phyloP scores from a whole-genome alignment of 176 grass and related monocot genomes.

The Juncus effusus region DNA sequence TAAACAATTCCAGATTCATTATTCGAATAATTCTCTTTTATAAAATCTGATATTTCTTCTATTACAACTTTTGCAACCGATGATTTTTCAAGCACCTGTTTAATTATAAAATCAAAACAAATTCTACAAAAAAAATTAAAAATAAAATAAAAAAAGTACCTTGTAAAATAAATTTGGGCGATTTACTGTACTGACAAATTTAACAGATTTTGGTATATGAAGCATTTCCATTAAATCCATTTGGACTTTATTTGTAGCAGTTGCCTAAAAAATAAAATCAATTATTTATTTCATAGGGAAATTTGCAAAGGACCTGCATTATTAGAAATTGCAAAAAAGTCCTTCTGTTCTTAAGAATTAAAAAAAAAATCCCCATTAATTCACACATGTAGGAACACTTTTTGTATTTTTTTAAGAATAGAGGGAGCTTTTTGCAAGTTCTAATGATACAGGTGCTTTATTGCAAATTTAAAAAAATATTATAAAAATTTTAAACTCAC shows the following conservation, averaged over 20 bases:
- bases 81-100: slow-evolving; percentile 81
- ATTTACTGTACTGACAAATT: slow-evolving; percentile 88
- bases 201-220: slow-evolving; percentile 77
- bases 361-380: no score
- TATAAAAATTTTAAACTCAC: slow-evolving; percentile 45
- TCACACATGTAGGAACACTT: no score
- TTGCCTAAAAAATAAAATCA: slow-evolving; percentile 43
- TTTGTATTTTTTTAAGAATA: no score
- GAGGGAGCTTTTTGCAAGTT: no score
- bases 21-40: slow-evolving; percentile 67
- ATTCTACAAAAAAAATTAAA: slow-evolving; percentile 20
- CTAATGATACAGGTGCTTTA: no score
- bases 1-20: slow-evolving; percentile 95
- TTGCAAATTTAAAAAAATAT: no score
- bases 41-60: slow-evolving; percentile 84
- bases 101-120: not conserved
- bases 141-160: slow-evolving; percentile 37
- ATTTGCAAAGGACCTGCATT: not conserved
- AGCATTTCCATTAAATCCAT: slow-evolving; percentile 94
- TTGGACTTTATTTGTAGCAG: slow-evolving; percentile 90
- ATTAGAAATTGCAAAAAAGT: slow-evolving; percentile 4
- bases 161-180: slow-evolving; percentile 92
- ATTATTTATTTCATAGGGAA: not conserved
- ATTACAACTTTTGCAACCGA: slow-evolving; percentile 68
- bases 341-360: not conserved